These are phyloP conservation scores for Casuarina glauca DNA, from an alignment of 306 rosid species.

Conservation along the genomic window DNA sequence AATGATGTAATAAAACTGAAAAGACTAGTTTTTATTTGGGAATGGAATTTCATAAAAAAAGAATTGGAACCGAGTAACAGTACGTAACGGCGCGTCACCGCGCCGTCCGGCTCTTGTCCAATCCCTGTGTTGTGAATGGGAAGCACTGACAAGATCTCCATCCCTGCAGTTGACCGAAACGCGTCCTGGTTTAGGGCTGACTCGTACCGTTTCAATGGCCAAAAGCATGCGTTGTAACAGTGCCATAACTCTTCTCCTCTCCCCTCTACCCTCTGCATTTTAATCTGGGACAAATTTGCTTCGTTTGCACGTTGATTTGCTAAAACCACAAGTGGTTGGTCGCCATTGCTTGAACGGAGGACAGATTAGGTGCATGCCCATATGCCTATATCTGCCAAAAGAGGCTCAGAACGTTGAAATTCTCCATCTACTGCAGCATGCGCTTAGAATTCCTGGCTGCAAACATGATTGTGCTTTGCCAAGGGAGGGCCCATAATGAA, in stretches of 20 bases:
- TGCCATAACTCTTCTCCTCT: neutral
- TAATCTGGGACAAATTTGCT: neutral
- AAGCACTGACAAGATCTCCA: conserved; percentile 38
- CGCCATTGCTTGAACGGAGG: no score
- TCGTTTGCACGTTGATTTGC: neutral
- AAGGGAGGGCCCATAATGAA: no score
- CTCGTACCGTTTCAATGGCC: neutral
- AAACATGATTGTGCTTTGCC: no score
- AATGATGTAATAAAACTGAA: neutral
- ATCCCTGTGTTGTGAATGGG: conserved; percentile 41
- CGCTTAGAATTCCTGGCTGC: no score
- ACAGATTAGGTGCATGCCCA: no score
- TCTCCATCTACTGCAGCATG: no score
- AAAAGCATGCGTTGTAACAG: conserved; percentile 34
- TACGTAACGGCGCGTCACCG: conserved; percentile 58
- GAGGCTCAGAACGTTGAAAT: no score
- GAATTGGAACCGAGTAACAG: conserved; percentile 21
- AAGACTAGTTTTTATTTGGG: neutral
- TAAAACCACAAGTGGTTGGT: no score
- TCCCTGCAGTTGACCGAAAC: conserved; percentile 22
- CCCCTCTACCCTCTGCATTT: neutral
- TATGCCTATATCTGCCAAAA: no score
- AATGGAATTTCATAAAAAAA: neutral
- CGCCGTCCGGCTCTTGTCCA: conserved; percentile 56
- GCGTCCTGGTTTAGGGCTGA: conserved; percentile 3